A percentile compares a stretch with the other conserved stretches of the same genome.
Conservation (phyloP, 805 yeast genomes). For the Hanseniaspora clermontiae region DNA sequence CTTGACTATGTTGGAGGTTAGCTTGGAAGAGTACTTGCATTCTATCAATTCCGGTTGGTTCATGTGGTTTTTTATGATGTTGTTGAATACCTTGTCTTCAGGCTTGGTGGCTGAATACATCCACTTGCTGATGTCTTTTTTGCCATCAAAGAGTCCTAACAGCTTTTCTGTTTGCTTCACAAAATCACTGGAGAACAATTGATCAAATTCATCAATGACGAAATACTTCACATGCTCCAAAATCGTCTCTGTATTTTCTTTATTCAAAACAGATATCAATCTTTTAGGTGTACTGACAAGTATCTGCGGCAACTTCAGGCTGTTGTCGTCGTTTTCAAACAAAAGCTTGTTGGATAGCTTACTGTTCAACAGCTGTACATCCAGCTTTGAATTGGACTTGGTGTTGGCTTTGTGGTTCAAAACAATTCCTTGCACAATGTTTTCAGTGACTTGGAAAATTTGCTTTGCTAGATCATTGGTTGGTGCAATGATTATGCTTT, state of each 20-base stretch:
- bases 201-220: conserved; percentile 92
- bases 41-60: conserved; percentile 7
- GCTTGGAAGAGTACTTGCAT: conserved; percentile 10
- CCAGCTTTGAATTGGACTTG: neutral
- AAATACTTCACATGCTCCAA: conserved; percentile 50
- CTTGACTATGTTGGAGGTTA: conserved; percentile 2
- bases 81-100: neutral
- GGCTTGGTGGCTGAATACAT: conserved; percentile 78
- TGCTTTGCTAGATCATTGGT: conserved; percentile 89
- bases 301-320: conserved; percentile 54
- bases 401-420: conserved; percentile 14
- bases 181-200: conserved; percentile 74
- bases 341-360: conserved; percentile 47
- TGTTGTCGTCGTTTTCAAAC: conserved; percentile 27
- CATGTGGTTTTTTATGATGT: conserved; percentile 1
- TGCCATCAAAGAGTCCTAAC: conserved; percentile 31
- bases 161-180: conserved; percentile 84
- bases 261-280: conserved; percentile 57
- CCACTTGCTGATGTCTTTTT: conserved; percentile 46
- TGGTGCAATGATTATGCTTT: conserved; percentile 78
- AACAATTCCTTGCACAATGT: conserved; percentile 33
- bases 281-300: conserved; percentile 81
- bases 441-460: conserved; percentile 55
- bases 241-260: conserved; percentile 47
- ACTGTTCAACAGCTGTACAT: conserved; percentile 3